These are phyloP conservation scores for Globisporangium viniferum DNA, from an alignment of 352 stramenopile species.

Conservation along the genomic window DNA sequence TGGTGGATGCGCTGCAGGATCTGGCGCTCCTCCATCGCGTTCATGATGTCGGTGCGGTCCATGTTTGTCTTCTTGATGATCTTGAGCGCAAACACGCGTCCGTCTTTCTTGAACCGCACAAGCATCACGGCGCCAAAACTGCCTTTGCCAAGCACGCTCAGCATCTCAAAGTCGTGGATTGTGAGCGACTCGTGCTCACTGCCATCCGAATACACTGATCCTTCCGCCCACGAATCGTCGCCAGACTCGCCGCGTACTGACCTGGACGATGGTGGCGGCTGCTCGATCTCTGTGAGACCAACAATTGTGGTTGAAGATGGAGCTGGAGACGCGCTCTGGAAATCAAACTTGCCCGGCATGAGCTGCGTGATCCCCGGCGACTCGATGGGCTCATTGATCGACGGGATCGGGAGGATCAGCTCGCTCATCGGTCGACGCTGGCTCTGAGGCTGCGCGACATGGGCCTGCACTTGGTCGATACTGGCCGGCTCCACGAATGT, in stretches of 20 bases:
- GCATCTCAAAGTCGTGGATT: conserved; percentile 91
- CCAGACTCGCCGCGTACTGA: conserved; percentile 17
- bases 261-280: background rate
- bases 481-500: conserved; percentile 2
- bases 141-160: conserved; percentile 82
- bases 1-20: conserved; percentile 88
- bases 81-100: conserved; percentile 85
- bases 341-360: conserved; percentile 15
- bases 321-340: conserved; percentile 5
- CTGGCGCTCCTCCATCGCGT: conserved; percentile 87
- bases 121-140: conserved; percentile 89
- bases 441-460: conserved; percentile 33
- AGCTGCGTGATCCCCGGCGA: conserved; percentile 17
- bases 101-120: conserved; percentile 87
- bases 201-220: conserved; percentile 21
- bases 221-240: conserved; percentile 17
- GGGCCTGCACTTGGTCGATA: conserved; percentile 24
- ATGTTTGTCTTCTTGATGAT: conserved; percentile 91
- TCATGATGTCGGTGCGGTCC: conserved; percentile 79
- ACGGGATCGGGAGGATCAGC: conserved; percentile 69
- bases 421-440: conserved; percentile 57
- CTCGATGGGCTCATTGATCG: conserved; percentile 26
- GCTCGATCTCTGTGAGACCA: conserved; percentile 5
- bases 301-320: background rate
- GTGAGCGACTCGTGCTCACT: conserved; percentile 59